Conservation (phyloP, 2,329 filamentous ascomycete genomes). For the Cadophora sp. region DNA sequence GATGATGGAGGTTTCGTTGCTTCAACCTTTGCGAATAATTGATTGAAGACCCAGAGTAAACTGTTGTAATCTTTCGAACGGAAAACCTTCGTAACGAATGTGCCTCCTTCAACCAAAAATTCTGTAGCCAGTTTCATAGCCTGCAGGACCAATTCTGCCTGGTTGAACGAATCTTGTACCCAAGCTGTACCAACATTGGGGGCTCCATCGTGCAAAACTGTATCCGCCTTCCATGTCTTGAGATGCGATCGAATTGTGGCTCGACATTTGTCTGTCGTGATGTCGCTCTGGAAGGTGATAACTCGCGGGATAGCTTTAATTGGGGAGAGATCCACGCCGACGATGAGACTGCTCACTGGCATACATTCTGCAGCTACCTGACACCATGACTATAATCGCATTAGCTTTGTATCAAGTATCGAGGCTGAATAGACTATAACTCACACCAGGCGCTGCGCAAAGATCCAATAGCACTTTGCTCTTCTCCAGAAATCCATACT, state of each 20-base stretch:
- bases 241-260: slow-evolving; percentile 87
- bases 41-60: slow-evolving; percentile 96
- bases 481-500: slow-evolving; percentile 97
- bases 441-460: slow-evolving; percentile 91
- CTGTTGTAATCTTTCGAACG: slow-evolving; percentile 96
- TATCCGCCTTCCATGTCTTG: slow-evolving; percentile 96
- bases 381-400: slow-evolving; percentile 77
- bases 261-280: slow-evolving; percentile 95
- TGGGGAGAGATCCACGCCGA: slow-evolving; percentile 92
- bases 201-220: slow-evolving; percentile 94
- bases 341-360: slow-evolving; percentile 86
- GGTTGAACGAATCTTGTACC: slow-evolving; percentile 98
- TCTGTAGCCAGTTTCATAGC: slow-evolving; percentile 94
- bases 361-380: slow-evolving; percentile 96
- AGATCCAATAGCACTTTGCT: slow-evolving; percentile 96
- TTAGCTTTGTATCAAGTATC: slow-evolving; percentile 32
- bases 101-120: slow-evolving; percentile 87
- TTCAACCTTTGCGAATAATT: slow-evolving; percentile 93
- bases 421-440: slow-evolving; percentile 49
- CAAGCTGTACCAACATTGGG: slow-evolving; percentile 98
- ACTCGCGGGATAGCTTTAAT: slow-evolving; percentile 95
- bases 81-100: slow-evolving; percentile 97
- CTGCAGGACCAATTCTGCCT: slow-evolving; percentile 90
- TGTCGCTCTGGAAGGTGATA: slow-evolving; percentile 97
- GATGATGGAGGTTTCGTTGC: slow-evolving; percentile 97